A percentile compares a stretch with the other conserved stretches of the same genome.
Evolutionary conservation across 371 early-diverging fungal genomes (phyloP).

Genomic region (Zopfochytrium polystomum): DNA sequence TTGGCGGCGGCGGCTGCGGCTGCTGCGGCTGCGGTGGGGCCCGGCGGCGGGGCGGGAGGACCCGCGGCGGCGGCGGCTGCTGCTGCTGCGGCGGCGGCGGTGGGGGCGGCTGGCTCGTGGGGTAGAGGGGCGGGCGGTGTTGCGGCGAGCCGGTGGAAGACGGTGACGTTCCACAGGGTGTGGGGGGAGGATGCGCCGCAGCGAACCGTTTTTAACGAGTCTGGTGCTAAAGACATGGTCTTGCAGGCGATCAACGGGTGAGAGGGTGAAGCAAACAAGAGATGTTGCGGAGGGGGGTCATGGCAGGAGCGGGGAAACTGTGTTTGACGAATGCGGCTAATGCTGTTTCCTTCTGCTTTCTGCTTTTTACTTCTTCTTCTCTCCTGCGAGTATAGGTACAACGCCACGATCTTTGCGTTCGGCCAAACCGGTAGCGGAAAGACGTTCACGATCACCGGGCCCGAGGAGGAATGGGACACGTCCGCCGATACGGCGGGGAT

Average conservation of each 20-base stretch:
- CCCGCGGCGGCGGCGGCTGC: not conserved
- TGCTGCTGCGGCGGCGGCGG: not conserved
- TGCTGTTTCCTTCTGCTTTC: not conserved
- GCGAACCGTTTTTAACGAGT: constrained; percentile 40
- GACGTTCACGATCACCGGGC: constrained; percentile 66
- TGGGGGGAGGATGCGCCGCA: constrained; percentile 30
- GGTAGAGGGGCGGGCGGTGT: too few relatives aligned
- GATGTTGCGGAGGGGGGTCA: constrained; percentile 2
- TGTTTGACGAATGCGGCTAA: not conserved
- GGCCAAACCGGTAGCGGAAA: constrained; percentile 74
- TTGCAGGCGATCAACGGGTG: constrained; percentile 48
- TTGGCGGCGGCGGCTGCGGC: not conserved
- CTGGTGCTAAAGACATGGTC: constrained; percentile 42
- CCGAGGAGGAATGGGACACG: constrained; percentile 19
- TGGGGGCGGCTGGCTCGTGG: too few relatives aligned
- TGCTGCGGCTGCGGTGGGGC: not conserved
- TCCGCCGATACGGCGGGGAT: constrained; percentile 37
- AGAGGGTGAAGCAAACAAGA: not conserved
- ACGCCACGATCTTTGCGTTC: constrained; percentile 55
- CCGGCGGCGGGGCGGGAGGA: not conserved
- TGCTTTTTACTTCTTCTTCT: not conserved
- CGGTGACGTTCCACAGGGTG: constrained; percentile 43
- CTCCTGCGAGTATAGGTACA: too few relatives aligned
- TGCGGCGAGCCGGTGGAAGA: not conserved
- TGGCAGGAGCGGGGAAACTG: constrained; percentile 2